Evolutionary conservation across 257 asterid genomes (phyloP).

Genomic region (Ilex aquifolium): DNA sequence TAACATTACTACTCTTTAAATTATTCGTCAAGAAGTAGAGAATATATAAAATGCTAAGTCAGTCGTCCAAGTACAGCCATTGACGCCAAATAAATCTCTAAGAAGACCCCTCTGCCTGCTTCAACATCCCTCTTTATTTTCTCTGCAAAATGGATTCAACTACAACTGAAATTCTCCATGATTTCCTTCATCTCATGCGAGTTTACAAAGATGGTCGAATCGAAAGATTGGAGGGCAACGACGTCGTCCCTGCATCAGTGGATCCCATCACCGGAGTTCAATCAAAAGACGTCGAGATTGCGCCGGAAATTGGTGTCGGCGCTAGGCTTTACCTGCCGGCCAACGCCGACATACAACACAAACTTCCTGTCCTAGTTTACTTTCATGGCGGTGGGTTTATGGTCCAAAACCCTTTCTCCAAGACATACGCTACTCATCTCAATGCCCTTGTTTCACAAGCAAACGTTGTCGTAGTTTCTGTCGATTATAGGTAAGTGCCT

Average conservation of each 20-base stretch:
- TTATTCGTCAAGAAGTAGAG: too few species aligned
- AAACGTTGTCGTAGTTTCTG: constrained; percentile 36
- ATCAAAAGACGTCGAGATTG: constrained; percentile 39
- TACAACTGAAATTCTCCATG: constrained; percentile 22
- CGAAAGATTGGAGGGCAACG: constrained; percentile 19
- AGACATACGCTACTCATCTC: constrained; percentile 25
- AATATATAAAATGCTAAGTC: too few species aligned
- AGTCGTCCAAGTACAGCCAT: too few species aligned
- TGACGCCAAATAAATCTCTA: too few species aligned
- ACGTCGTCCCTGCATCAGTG: constrained; percentile 20
- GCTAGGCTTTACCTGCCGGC: constrained; percentile 49
- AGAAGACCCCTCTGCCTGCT: too few species aligned
- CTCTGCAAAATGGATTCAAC: neutral
- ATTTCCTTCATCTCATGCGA: constrained; percentile 31
- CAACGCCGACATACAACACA: constrained; percentile 11
- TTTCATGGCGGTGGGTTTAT: constrained; percentile 61
- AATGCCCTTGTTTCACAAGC: constrained; percentile 36
- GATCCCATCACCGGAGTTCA: constrained; percentile 43
- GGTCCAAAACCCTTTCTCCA: constrained; percentile 37
- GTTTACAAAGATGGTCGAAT: constrained; percentile 40
- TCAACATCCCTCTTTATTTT: too few species aligned
- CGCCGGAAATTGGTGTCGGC: constrained; percentile 18
- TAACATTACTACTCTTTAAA: too few species aligned
- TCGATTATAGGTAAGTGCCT: constrained; percentile 22
- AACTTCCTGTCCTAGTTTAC: constrained; percentile 51